phyloP scores from a whole-genome alignment of 228 moss, liverwort and hornwort genomes.

The Sphagnum magellanicum region DNA sequence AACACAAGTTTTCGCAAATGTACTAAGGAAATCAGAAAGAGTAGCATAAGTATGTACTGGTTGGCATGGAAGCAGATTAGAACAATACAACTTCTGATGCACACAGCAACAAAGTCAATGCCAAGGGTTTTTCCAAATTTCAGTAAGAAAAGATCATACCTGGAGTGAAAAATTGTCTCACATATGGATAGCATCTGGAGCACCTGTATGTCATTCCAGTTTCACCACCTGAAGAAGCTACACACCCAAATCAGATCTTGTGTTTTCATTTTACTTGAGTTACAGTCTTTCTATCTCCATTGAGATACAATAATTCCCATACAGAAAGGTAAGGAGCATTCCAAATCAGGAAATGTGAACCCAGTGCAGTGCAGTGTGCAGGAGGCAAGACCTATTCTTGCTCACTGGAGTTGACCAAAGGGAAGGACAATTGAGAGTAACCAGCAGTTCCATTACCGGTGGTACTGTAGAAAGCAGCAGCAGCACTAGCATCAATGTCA shows the following conservation, averaged over 20 bases:
- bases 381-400: slow-evolving; percentile 85
- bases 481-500: slow-evolving; percentile 87
- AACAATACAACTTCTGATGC: neutral
- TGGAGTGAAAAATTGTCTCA: slow-evolving; percentile 84
- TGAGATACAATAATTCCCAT: too few species aligned
- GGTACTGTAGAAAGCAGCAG: slow-evolving; percentile 69
- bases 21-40: neutral
- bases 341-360: too few species aligned
- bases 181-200: slow-evolving; percentile 13
- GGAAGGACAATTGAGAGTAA: slow-evolving; percentile 58
- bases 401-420: slow-evolving; percentile 77
- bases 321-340: too few species aligned
- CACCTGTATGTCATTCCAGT: slow-evolving; percentile 40
- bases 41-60: too few species aligned
- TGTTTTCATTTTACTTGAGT: neutral
- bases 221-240: slow-evolving; percentile 98
- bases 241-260: slow-evolving; percentile 1
- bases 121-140: neutral
- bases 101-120: neutral
- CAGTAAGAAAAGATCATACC: slow-evolving; percentile 20
- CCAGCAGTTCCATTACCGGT: slow-evolving; percentile 22
- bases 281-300: too few species aligned
- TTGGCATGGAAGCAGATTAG: too few species aligned
- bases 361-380: neutral
- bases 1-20: neutral